phyloP scores from a whole-genome alignment of 495 filamentous ascomycete genomes.

The Lentithecium fluviatile region DNA sequence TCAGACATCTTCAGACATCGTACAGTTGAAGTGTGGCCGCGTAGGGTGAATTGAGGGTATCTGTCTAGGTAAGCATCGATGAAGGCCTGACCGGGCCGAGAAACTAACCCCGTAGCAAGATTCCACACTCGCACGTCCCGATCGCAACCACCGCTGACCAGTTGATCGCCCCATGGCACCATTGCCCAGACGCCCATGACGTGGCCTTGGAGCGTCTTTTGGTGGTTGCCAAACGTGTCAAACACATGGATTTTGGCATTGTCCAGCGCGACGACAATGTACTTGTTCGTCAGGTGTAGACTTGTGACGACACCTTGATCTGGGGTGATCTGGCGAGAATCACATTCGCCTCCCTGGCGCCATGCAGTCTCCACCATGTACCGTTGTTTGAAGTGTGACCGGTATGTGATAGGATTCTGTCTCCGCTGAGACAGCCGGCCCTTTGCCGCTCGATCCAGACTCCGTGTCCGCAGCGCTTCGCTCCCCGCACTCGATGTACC shows the following conservation, averaged over 20 bases:
- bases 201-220: slow-evolving; percentile 88
- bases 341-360: slow-evolving; percentile 80
- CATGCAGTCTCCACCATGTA: slow-evolving; percentile 97
- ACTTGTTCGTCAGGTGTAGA: slow-evolving; percentile 88
- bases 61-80: neutral
- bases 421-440: slow-evolving; percentile 22
- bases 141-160: slow-evolving; percentile 96
- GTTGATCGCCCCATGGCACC: slow-evolving; percentile 94
- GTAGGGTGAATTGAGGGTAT: slow-evolving; percentile 70
- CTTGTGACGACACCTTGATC: slow-evolving; percentile 97
- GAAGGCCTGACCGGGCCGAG: neutral
- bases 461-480: slow-evolving; percentile 32
- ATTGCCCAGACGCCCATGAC: slow-evolving; percentile 99
- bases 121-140: slow-evolving; percentile 97
- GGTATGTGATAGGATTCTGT: slow-evolving; percentile 66
- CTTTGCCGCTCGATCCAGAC: slow-evolving; percentile 30
- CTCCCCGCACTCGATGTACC: neutral
- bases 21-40: slow-evolving; percentile 94
- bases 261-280: slow-evolving; percentile 95
- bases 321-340: slow-evolving; percentile 80
- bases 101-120: slow-evolving; percentile 82
- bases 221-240: slow-evolving; percentile 81
- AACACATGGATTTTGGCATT: slow-evolving; percentile 99
- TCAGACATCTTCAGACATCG: slow-evolving; percentile 98
- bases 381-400: slow-evolving; percentile 94